Evolutionary conservation across 2,329 filamentous ascomycete species (phyloP), one percentile per base, ranked within the genome.

Genomic region (Eutypa lata): DNA sequence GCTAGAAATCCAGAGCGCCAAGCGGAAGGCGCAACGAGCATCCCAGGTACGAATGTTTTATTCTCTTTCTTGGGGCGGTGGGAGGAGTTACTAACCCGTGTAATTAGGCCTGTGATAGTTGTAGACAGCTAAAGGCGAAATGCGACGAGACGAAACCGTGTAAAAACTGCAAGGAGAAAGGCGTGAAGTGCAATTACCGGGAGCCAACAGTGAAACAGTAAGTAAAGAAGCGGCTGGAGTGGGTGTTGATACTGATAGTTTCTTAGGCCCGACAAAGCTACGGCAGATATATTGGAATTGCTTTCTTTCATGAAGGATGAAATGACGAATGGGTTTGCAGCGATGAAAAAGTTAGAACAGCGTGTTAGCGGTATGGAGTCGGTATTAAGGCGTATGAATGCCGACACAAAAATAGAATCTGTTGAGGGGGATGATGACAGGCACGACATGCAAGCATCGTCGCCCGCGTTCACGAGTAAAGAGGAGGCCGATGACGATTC

Each of bases 201-300:
- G 92, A 97, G 65, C 88, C 94, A 6, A 89, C 91, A 21, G 91
- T 91, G 16, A 94, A 95, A 66, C 93, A 95, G 90, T 96, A 79
- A 69, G 88, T 76, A 37, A 49, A 44, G n/a, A 33, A 28, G 18
- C 33, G 45, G 42, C 47, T 21, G 21, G 21, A 7, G 48, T 22
- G 13, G 24, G 35, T 50, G 46, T 22, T 53, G 51, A 37, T 49
- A 45, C 55, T 59, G n/a, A 54, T 54, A 11, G 48, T 18, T 28
- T 28, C 38, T 19, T 52, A 82, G 79, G 51, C 77, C 81, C 57
- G 83, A 87, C 64, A 87, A 85, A 67, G 76, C 80, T 3, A 76
- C 81, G 16, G 73, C 78, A 7, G 84, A 86, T 53, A 83, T 87
- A 31, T 63, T 87, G 51, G 82, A 86, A 1, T 73, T 75, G n/a